Percentiles rank a stretch among this genome's conserved stretches.
Conservation (phyloP, 2,329 filamentous ascomycete genomes). For the Teratosphaeria gauchensis region DNA sequence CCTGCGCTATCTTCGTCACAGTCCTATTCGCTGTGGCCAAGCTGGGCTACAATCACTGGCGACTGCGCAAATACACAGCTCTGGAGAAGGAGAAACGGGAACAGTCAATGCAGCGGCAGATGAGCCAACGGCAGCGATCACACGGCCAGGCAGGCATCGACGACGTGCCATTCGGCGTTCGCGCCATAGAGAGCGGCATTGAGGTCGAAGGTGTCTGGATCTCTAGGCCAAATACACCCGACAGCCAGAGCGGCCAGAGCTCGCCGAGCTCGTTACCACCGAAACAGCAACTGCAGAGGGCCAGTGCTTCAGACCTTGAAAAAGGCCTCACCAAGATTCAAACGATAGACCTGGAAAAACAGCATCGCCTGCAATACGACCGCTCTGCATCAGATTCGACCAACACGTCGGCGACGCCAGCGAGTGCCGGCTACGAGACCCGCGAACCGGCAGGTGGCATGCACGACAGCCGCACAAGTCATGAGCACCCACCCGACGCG, state of each 20-base stretch:
- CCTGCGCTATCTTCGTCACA: constrained; percentile 57
- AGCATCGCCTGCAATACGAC: constrained; percentile 1
- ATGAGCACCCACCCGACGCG: constrained; percentile 9
- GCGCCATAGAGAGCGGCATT: constrained; percentile 73
- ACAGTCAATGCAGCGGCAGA: constrained; percentile 24
- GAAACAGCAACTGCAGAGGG: constrained; percentile 7
- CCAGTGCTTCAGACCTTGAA: constrained; percentile 8
- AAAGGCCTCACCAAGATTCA: background rate
- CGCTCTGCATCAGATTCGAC: constrained; percentile 7
- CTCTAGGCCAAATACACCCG: constrained; percentile 35
- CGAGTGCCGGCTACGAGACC: constrained; percentile 29
- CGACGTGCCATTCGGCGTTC: constrained; percentile 75
- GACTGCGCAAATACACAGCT: constrained; percentile 32
- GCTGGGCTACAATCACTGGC: constrained; percentile 40
- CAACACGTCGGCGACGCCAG: constrained; percentile 17
- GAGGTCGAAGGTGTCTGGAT: constrained; percentile 71
- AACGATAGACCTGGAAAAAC: constrained; percentile 5
- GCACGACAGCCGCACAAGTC: constrained; percentile 4
- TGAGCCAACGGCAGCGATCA: constrained; percentile 17
- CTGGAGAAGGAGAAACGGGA: constrained; percentile 21
- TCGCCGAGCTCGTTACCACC: constrained; percentile 12
- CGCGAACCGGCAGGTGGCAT: constrained; percentile 17
- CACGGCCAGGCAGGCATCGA: constrained; percentile 38
- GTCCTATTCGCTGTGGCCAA: constrained; percentile 60
- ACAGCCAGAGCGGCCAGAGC: constrained; percentile 17